These are phyloP conservation scores for Lasiodiplodia citricola DNA, from an alignment of 2,329 filamentous ascomycete genomes.

Conservation along the genomic window DNA sequence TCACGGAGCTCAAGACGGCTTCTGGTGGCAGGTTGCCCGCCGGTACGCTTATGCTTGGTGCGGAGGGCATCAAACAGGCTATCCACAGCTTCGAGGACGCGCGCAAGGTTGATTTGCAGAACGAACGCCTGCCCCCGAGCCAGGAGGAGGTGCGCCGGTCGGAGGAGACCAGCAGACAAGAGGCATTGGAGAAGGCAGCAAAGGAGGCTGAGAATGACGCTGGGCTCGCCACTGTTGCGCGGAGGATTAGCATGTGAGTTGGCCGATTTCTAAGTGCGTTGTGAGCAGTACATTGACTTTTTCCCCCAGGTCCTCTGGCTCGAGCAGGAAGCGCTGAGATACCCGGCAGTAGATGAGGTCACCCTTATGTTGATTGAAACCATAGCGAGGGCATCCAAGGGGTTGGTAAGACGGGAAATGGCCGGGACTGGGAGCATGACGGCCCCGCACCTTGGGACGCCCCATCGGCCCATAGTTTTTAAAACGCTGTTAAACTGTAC, in stretches of 20 bases:
- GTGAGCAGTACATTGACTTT: background rate
- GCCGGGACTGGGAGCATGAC: conserved; percentile 4
- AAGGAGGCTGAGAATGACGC: conserved; percentile 91
- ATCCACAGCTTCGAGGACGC: conserved; percentile 98
- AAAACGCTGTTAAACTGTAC: conserved; percentile 9
- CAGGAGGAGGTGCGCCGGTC: conserved; percentile 89
- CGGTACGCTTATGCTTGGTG: conserved; percentile 95
- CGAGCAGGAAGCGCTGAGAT: conserved; percentile 40
- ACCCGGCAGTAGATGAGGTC: conserved; percentile 21
- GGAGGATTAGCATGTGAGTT: conserved; percentile 94
- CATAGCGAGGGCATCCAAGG: conserved; percentile 23
- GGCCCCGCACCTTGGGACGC: background rate
- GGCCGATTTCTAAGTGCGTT: no score
- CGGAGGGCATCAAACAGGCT: conserved; percentile 97
- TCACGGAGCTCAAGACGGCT: conserved; percentile 97
- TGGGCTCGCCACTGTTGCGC: conserved; percentile 82
- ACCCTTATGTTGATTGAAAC: conserved; percentile 18
- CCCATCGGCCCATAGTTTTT: conserved; percentile 17
- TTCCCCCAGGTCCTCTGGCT: conserved; percentile 47
- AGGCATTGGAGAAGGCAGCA: conserved; percentile 83
- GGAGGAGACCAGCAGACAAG: conserved; percentile 78
- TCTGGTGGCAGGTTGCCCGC: conserved; percentile 90
- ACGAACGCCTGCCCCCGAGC: conserved; percentile 89
- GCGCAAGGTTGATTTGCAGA: conserved; percentile 94
- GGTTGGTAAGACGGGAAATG: conserved; percentile 10